Conservation (phyloP, 2,329 filamentous ascomycete species). For the Teratosphaeria zuluensis region DNA sequence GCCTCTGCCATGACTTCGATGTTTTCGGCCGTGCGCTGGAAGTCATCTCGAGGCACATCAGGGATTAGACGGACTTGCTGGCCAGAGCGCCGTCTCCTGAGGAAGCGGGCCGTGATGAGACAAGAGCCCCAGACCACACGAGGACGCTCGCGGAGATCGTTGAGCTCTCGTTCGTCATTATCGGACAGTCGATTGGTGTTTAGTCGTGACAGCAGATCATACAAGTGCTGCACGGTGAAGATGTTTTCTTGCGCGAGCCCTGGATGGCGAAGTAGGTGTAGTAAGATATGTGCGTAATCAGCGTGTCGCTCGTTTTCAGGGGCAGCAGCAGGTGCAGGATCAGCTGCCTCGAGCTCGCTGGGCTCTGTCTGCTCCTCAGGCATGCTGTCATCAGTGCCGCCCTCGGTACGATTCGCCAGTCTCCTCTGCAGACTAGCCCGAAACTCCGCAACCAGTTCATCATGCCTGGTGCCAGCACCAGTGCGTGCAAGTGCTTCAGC, state of each 20-base stretch:
- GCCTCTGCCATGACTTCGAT: conserved; percentile 23
- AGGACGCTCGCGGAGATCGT: not conserved
- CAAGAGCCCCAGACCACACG: conserved; percentile 1
- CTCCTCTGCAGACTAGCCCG: not conserved
- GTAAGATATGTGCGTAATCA: conserved; percentile 1
- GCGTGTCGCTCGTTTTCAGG: not conserved
- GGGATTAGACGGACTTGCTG: not conserved
- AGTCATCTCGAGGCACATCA: not conserved
- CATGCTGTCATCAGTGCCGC: conserved; percentile 8
- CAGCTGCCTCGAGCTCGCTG: not conserved
- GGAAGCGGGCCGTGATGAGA: not conserved
- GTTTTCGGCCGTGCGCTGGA: not conserved
- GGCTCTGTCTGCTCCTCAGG: conserved; percentile 2
- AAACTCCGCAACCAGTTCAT: not conserved
- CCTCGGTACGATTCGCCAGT: not conserved
- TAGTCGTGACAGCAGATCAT: not conserved
- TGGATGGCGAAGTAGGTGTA: not conserved
- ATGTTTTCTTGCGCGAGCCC: not conserved
- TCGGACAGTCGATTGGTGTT: not conserved
- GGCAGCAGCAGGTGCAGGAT: not conserved
- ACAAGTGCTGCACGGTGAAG: not conserved
- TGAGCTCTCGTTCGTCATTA: not conserved
- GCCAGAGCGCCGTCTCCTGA: not conserved
- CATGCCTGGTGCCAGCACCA: not conserved
- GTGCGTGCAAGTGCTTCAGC: not conserved